These are phyloP conservation scores for Gossypium trilobum DNA, from an alignment of 441 rosid genomes.

Conservation along the genomic window DNA sequence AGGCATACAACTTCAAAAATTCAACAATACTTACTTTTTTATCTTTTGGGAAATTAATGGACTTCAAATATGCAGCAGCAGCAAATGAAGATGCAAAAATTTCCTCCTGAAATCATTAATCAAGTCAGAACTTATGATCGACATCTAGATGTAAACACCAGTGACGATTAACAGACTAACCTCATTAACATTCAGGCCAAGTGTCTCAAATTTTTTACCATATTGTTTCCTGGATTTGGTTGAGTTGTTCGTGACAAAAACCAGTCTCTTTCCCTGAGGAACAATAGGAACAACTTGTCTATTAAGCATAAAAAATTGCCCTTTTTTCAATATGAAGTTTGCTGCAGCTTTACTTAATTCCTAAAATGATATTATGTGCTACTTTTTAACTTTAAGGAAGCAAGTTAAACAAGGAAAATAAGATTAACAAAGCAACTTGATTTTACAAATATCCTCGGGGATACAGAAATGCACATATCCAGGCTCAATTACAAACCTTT, in stretches of 20 bases:
- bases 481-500: constrained; percentile 37
- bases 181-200: constrained; percentile 57
- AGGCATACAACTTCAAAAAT: background rate
- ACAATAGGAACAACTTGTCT: constrained; percentile 4
- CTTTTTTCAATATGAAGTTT: background rate
- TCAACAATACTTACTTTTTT: constrained; percentile 38
- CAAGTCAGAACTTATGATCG: background rate
- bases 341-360: background rate
- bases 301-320: background rate
- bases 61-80: constrained; percentile 65
- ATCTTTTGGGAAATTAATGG: constrained; percentile 63
- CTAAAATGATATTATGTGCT: background rate
- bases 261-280: constrained; percentile 58
- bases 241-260: constrained; percentile 73
- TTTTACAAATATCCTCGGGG: background rate
- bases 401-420: background rate
- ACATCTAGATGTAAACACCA: background rate
- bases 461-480: background rate
- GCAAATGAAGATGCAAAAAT: constrained; percentile 76
- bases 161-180: constrained; percentile 22
- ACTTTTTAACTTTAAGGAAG: background rate
- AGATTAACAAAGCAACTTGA: background rate
- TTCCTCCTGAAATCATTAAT: constrained; percentile 45
- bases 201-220: constrained; percentile 70
- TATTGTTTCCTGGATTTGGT: constrained; percentile 77